These are phyloP conservation scores for Colletotrichum sp. DNA, from an alignment of 2,329 filamentous ascomycete species.

Conservation along the genomic window DNA sequence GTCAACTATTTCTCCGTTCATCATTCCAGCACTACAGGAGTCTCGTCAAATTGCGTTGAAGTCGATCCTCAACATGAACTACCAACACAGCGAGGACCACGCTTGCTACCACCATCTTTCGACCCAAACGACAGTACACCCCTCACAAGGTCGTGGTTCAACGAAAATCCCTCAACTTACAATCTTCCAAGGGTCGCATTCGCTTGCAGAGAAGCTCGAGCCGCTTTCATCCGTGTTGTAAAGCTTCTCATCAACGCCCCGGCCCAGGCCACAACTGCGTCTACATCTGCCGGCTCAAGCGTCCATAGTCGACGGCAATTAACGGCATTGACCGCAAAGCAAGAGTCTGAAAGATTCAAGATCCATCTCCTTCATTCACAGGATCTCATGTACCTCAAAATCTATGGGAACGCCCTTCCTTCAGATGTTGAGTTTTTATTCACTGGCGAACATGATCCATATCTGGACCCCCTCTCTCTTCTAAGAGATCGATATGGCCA, in stretches of 20 bases:
- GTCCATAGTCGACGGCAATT: too few species aligned
- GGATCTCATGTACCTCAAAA: not conserved
- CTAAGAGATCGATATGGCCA: too few species aligned
- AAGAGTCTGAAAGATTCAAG: accelerated
- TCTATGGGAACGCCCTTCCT: accelerated
- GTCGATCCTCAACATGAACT: accelerated
- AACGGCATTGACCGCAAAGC: not conserved
- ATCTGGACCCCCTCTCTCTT: not conserved
- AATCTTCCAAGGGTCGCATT: accelerated
- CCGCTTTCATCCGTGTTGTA: not conserved
- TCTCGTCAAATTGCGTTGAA: not conserved
- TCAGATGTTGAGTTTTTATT: not conserved
- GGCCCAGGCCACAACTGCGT: too few species aligned
- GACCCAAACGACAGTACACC: accelerated
- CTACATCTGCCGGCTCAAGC: too few species aligned
- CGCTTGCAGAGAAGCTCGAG: not conserved
- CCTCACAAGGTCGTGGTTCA: not conserved
- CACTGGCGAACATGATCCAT: too few species aligned
- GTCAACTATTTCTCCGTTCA: not conserved
- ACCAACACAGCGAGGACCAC: not conserved
- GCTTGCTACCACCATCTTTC: not conserved
- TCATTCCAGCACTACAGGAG: accelerated
- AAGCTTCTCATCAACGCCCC: too few species aligned
- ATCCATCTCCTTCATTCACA: not conserved
- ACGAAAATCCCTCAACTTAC: accelerated